Evolutionary conservation across 345 rosid genomes (phyloP).

Genomic region (Odontarrhena argentea): DNA sequence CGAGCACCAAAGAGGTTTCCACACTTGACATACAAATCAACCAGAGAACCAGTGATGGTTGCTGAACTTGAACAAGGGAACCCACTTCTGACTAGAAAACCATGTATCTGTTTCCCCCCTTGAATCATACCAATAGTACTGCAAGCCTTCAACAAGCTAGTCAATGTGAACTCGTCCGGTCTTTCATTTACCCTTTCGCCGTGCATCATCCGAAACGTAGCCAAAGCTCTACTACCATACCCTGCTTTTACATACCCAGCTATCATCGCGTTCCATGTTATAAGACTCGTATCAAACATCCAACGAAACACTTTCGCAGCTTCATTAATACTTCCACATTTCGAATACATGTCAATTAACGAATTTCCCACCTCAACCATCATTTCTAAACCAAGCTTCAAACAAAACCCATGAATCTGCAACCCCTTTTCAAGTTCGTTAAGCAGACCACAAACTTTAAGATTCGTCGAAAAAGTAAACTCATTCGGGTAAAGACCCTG

Average conservation of each 20-base stretch:
- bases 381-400: slow-evolving; percentile 56
- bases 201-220: slow-evolving; percentile 58
- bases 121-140: slow-evolving; percentile 49
- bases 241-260: slow-evolving; percentile 60
- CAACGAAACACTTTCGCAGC: slow-evolving; percentile 54
- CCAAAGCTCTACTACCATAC: slow-evolving; percentile 57
- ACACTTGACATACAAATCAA: slow-evolving; percentile 79
- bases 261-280: slow-evolving; percentile 83
- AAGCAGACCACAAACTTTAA: slow-evolving; percentile 72
- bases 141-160: slow-evolving; percentile 75
- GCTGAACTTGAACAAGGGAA: slow-evolving; percentile 49
- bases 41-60: slow-evolving; percentile 62
- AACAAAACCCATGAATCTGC: slow-evolving; percentile 66
- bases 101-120: slow-evolving; percentile 69
- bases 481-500: slow-evolving; percentile 62
- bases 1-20: slow-evolving; percentile 55
- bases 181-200: slow-evolving; percentile 40
- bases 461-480: slow-evolving; percentile 69
- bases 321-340: slow-evolving; percentile 64
- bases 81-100: slow-evolving; percentile 59
- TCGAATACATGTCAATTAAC: slow-evolving; percentile 76
- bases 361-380: slow-evolving; percentile 73
- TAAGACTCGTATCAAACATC: slow-evolving; percentile 53
- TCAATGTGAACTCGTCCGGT: slow-evolving; percentile 71
- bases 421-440: slow-evolving; percentile 50